These are phyloP conservation scores for Nidularia pulvinata DNA, from an alignment of 768 basidiomycete genomes.

Conservation along the genomic window DNA sequence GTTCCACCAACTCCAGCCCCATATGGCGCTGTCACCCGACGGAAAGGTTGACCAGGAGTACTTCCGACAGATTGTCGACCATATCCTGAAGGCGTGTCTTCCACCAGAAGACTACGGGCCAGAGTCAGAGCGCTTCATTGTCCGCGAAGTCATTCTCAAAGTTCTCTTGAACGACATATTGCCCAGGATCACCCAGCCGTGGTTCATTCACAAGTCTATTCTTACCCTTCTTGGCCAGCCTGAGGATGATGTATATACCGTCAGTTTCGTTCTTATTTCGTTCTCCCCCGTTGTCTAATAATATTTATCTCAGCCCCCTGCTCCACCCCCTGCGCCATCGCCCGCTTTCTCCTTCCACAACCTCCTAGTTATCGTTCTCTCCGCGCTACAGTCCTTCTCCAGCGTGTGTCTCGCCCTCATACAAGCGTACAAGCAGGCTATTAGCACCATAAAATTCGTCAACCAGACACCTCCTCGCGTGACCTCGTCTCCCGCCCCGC, in stretches of 20 bases:
- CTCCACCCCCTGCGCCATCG: slow-evolving; percentile 8
- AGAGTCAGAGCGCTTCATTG: slow-evolving; percentile 77
- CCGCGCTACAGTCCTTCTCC: slow-evolving; percentile 72
- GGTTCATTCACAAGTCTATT: slow-evolving; percentile 81
- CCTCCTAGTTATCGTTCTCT: slow-evolving; percentile 69
- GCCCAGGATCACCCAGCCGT: slow-evolving; percentile 78
- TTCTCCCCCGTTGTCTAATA: neutral
- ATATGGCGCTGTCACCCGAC: slow-evolving; percentile 73
- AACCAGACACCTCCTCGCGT: slow-evolving; percentile 37
- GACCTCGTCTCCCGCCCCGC: neutral
- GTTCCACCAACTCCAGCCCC: slow-evolving; percentile 84
- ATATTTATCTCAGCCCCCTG: neutral
- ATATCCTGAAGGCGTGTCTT: slow-evolving; percentile 70
- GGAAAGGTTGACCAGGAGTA: slow-evolving; percentile 75
- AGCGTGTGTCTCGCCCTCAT: slow-evolving; percentile 68
- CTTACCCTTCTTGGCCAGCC: slow-evolving; percentile 63
- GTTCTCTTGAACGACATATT: slow-evolving; percentile 68
- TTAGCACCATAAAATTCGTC: slow-evolving; percentile 65
- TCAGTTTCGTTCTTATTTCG: slow-evolving; percentile 11
- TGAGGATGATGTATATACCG: slow-evolving; percentile 24
- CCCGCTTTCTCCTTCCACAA: slow-evolving; percentile 44
- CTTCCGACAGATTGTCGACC: slow-evolving; percentile 77
- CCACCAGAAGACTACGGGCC: slow-evolving; percentile 80
- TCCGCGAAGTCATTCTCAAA: slow-evolving; percentile 84
- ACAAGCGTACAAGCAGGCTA: slow-evolving; percentile 63